These are phyloP conservation scores for Annulohypoxylon truncatum DNA, from an alignment of 2,329 filamentous ascomycete species.

Conservation along the genomic window DNA sequence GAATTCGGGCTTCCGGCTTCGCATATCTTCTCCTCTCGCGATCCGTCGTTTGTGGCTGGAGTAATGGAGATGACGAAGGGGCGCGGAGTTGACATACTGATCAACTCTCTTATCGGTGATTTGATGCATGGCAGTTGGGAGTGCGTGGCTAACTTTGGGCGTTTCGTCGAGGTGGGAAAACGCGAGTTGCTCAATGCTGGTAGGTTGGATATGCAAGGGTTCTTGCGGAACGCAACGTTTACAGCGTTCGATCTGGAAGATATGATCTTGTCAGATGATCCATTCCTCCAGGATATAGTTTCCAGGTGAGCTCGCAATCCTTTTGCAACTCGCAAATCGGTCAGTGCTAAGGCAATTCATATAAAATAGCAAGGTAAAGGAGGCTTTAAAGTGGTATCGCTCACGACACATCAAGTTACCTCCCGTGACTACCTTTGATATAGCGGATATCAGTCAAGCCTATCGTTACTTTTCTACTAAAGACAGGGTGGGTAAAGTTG, in stretches of 20 bases:
- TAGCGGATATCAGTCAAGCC: background rate
- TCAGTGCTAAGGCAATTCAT: too few relatives aligned
- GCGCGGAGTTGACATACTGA: conserved; percentile 51
- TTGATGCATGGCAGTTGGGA: conserved; percentile 48
- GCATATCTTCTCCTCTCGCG: conserved; percentile 51
- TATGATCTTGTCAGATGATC: conserved; percentile 23
- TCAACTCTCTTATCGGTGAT: conserved; percentile 60
- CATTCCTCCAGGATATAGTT: conserved; percentile 6
- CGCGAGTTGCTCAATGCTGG: conserved; percentile 52
- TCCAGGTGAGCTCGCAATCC: background rate
- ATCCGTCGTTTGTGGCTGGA: conserved; percentile 44
- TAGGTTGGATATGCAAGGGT: conserved; percentile 54
- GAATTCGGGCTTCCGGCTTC: conserved; percentile 42
- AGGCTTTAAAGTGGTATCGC: conserved; percentile 32
- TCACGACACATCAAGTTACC: conserved; percentile 7
- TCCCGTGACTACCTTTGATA: conserved; percentile 22
- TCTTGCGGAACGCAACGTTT: conserved; percentile 55
- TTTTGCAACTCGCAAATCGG: too few relatives aligned
- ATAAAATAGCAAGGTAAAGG: conserved; percentile 10
- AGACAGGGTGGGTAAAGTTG: background rate
- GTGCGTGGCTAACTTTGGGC: conserved; percentile 54
- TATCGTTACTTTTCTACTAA: background rate
- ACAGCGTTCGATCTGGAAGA: conserved; percentile 53
- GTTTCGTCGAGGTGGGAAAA: too few relatives aligned
- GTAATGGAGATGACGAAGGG: conserved; percentile 39